phyloP scores from a whole-genome alignment of 1,139 yeast species.

The Lodderomyces beijingensis region DNA sequence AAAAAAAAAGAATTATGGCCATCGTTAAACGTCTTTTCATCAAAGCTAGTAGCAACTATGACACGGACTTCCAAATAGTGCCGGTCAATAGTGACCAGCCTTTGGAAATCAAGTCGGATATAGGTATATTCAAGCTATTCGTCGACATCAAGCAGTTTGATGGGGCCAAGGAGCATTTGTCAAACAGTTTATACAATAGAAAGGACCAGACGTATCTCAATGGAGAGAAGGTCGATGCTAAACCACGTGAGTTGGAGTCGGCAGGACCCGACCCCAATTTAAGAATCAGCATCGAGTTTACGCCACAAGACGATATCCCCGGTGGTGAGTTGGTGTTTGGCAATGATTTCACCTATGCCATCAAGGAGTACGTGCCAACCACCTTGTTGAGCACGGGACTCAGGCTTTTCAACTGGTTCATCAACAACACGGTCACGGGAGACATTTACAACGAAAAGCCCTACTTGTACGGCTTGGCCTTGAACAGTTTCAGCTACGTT shows the following conservation, averaged over 20 bases:
- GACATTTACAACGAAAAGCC: conserved; percentile 60
- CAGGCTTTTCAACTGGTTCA: conserved; percentile 53
- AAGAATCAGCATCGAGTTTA: conserved; percentile 33
- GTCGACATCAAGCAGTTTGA: conserved; percentile 43
- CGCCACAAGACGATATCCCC: conserved; percentile 36
- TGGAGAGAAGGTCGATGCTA: conserved; percentile 18
- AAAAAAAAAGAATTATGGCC: too few relatives aligned
- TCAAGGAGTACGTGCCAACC: conserved; percentile 56
- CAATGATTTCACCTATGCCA: conserved; percentile 62
- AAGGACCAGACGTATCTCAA: conserved; percentile 28
- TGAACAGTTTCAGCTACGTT: conserved; percentile 51
- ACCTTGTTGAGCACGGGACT: conserved; percentile 41
- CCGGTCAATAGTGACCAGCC: conserved; percentile 44
- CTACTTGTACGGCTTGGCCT: conserved; percentile 58
- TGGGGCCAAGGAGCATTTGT: conserved; percentile 38
- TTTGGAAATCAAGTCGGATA: conserved; percentile 29
- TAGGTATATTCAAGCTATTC: conserved; percentile 36
- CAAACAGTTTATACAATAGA: conserved; percentile 30
- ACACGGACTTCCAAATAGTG: conserved; percentile 25
- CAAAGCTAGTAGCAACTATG: conserved; percentile 30
- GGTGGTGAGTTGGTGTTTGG: conserved; percentile 61
- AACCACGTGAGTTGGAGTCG: conserved; percentile 5
- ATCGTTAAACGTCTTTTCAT: conserved; percentile 34
- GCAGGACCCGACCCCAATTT: conserved; percentile 22
- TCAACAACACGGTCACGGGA: conserved; percentile 62